Percentiles rank a stretch among this genome's conserved stretches.
Conservation (phyloP, 257 asterid genomes). For the Craterostigma plantagineum region DNA sequence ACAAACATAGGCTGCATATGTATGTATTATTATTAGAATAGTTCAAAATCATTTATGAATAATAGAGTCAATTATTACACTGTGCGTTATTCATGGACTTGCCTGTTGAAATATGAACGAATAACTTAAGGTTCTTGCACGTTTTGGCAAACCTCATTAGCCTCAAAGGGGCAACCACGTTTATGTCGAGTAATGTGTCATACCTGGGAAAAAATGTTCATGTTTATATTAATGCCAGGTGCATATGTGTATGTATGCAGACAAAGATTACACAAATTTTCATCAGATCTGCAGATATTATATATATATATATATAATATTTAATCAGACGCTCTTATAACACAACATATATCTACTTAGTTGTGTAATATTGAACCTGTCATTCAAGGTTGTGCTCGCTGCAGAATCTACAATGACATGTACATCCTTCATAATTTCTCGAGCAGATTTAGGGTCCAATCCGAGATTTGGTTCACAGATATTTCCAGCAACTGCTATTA, state of each 20-base stretch:
- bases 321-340: not conserved
- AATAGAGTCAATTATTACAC: not conserved
- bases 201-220: not conserved
- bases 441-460: constrained; percentile 17
- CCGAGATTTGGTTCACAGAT: constrained; percentile 33
- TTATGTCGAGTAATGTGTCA: not conserved
- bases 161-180: not conserved
- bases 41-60: not conserved
- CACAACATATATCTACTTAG: too few species aligned
- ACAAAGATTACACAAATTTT: constrained; percentile 2
- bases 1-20: constrained; percentile 14
- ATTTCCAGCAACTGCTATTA: constrained; percentile 30
- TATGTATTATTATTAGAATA: not conserved
- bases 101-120: not conserved
- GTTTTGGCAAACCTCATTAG: not conserved
- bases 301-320: not conserved
- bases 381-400: not conserved
- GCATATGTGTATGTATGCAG: too few species aligned
- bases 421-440: constrained; percentile 14
- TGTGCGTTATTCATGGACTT: not conserved
- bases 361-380: not conserved
- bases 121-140: not conserved
- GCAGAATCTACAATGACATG: constrained; percentile 7
- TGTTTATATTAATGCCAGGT: too few species aligned
- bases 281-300: constrained; percentile 7